Percentiles rank a stretch among this genome's conserved stretches.
phyloP scores from a whole-genome alignment of 768 basidiomycete genomes.

The Strobilomyces dryophilus region DNA sequence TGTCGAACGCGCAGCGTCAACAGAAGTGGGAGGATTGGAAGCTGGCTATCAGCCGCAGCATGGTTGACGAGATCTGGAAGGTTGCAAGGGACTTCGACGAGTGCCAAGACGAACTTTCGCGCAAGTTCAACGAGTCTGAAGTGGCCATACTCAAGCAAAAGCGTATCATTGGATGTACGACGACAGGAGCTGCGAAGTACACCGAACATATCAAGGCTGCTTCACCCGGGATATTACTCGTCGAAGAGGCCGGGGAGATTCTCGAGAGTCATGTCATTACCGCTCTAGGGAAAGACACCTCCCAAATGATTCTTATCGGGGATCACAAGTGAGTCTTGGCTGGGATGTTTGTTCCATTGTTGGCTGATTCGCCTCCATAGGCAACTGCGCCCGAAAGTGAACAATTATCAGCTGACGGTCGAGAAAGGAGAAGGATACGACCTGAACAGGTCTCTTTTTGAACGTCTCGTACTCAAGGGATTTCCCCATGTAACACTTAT shows the following conservation, averaged over 20 bases:
- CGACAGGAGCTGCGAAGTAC: conserved; percentile 67
- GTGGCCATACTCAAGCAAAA: conserved; percentile 39
- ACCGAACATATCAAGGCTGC: conserved; percentile 42
- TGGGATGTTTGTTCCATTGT: neutral
- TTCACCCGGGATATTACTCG: conserved; percentile 51
- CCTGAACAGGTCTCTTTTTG: conserved; percentile 65
- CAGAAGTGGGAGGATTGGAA: conserved; percentile 32
- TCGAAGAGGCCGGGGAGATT: conserved; percentile 75
- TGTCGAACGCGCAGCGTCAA: conserved; percentile 28
- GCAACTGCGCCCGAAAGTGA: conserved; percentile 72
- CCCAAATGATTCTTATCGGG: conserved; percentile 64
- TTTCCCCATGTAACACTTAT: conserved; percentile 58
- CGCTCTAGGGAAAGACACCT: conserved; percentile 43
- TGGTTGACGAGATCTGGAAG: conserved; percentile 32
- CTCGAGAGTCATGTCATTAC: conserved; percentile 66
- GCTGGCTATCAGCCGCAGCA: conserved; percentile 31
- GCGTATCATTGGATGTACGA: conserved; percentile 66
- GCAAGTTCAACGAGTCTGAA: conserved; percentile 35
- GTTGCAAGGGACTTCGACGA: conserved; percentile 38
- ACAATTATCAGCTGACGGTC: conserved; percentile 58
- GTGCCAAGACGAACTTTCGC: conserved; percentile 31
- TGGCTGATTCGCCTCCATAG: conserved; percentile 30
- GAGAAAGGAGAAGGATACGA: conserved; percentile 70
- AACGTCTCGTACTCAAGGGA: conserved; percentile 57
- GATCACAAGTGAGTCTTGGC: conserved; percentile 56